Conservation (phyloP, 129 eudicot genomes). For the Deinandra increscens region DNA sequence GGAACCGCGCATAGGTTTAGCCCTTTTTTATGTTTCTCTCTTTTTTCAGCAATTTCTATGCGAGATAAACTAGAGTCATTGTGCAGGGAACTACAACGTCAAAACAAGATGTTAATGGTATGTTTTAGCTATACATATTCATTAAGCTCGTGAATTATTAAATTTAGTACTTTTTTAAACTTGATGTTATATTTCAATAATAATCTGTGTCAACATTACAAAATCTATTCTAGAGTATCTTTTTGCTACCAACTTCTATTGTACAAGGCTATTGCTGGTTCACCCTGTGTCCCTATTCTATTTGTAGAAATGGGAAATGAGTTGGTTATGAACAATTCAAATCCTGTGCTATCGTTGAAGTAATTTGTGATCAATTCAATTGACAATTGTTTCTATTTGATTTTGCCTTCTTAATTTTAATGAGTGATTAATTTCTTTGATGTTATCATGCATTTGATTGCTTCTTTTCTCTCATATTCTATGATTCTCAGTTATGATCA, state of each 20-base stretch:
- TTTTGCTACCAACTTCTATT: neutral
- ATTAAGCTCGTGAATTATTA: neutral
- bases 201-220: neutral
- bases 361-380: neutral
- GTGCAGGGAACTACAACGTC: slow-evolving; percentile 86
- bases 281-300: neutral
- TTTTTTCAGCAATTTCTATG: slow-evolving; percentile 65
- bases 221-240: neutral
- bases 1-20: no score
- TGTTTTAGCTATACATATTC: slow-evolving; percentile 1
- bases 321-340: neutral
- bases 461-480: slow-evolving; percentile 6
- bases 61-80: slow-evolving; percentile 91
- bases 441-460: slow-evolving; percentile 8
- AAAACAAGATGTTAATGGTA: slow-evolving; percentile 90
- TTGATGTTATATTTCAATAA: slow-evolving; percentile 11
- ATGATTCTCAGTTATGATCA: neutral
- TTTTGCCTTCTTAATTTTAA: neutral
- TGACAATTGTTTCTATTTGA: neutral
- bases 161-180: slow-evolving; percentile 3
- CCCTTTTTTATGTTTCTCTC: neutral
- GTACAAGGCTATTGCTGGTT: neutral
- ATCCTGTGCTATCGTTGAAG: neutral
- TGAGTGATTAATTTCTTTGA: neutral
- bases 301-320: neutral